Evolutionary conservation across 2,329 filamentous ascomycete species (phyloP), one percentile per base, ranked within the genome.

Genomic region (Fulvia fulva): DNA sequence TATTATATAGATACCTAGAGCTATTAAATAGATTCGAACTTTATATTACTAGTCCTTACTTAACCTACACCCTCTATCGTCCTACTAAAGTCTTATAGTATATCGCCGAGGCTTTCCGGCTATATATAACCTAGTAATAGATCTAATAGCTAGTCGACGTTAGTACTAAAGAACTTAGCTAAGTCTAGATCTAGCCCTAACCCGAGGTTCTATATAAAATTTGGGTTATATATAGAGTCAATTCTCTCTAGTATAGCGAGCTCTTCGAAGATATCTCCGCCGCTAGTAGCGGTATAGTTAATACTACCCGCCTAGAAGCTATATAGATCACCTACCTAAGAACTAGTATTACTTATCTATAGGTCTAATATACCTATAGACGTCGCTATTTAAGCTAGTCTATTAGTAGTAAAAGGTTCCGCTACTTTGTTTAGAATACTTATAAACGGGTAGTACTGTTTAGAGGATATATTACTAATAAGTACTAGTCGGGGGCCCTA

Each of bases 171-270:
- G 57, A 83, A 77, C 62, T 85, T 82, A 0, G 79, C 77, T 51
- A 87, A 75, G 57, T 85, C 83, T 32, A 82, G 80, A 25, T 84
- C 84, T 0, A 85, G 84, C 1, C 81, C 83, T 68, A 87, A 86
- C 0, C 85, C 85, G 21, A 88, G 75, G 64, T 87, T 87, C 46
- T 83, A 79, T 83, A 87, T 86, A 65, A 87, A 87, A 61, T 86
- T 82, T 1, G 82, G 78, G 62, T 86, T 83, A 11, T 79, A 77
- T 25, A 83, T 81, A 46, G 82, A 72, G 54, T 83, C 78, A 21
- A 77, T 77, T 2, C 77, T 80, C 64, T 85, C 83, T 28, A 84
- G 72, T 7, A 81, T 81, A 2, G 81, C 81, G 37, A 85, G 70
- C 62, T 85, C 82, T 53, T 84, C 82, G 59, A 84, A 84, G 53